A percentile compares a stretch with the other conserved stretches of the same genome.
These are phyloP conservation scores for Hanseniaspora guilliermondii DNA, from an alignment of 805 yeast genomes.

Conservation along the genomic window DNA sequence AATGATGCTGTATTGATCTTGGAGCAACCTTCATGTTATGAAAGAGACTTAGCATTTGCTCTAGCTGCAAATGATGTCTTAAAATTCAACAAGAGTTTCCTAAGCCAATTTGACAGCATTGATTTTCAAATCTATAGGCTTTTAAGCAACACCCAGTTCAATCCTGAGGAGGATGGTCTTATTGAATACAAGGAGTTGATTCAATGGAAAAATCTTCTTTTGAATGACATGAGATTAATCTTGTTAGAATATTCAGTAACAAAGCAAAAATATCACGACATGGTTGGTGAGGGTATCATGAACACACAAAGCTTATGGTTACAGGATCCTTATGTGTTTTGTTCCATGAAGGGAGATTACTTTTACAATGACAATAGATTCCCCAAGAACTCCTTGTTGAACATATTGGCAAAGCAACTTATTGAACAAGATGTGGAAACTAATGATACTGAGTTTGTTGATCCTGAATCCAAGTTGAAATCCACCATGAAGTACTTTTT, in stretches of 20 bases:
- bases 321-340: constrained; percentile 64
- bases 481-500: constrained; percentile 25
- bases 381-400: neutral
- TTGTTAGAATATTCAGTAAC: constrained; percentile 59
- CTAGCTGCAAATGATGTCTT: constrained; percentile 26
- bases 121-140: constrained; percentile 26
- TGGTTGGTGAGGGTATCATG: constrained; percentile 46
- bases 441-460: constrained; percentile 28
- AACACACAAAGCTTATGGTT: constrained; percentile 58
- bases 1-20: constrained; percentile 16
- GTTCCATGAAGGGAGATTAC: constrained; percentile 44
- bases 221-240: constrained; percentile 20
- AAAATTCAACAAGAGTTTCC: constrained; percentile 21
- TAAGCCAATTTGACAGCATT: constrained; percentile 25
- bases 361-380: neutral
- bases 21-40: constrained; percentile 16
- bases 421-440: constrained; percentile 35
- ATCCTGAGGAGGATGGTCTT: constrained; percentile 12
- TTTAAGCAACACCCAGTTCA: constrained; percentile 19
- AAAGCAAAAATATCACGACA: constrained; percentile 61
- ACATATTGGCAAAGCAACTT: constrained; percentile 35
- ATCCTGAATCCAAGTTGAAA: constrained; percentile 24
- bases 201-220: constrained; percentile 8
- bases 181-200: constrained; percentile 6
- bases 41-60: constrained; percentile 20